Conservation (phyloP, 805 yeast genomes). For the Yarrowia phangngaensis region DNA sequence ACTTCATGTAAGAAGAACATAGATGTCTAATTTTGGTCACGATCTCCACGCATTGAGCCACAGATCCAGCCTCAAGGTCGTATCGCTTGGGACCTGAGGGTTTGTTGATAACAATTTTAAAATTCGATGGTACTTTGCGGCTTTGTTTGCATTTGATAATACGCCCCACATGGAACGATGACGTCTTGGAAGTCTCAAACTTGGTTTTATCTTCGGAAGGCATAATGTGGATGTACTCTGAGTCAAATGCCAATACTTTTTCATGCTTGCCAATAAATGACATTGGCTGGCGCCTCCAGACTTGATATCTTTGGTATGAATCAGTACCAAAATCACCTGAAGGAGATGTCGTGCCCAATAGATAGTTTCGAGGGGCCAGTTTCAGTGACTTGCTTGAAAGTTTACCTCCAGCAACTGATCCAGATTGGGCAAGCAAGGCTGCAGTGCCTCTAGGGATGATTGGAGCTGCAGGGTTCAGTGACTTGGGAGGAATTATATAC, state of each 20-base stretch:
- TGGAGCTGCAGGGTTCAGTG: conserved; percentile 37
- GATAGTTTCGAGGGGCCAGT: not conserved
- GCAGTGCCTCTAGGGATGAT: conserved; percentile 31
- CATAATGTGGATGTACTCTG: conserved; percentile 84
- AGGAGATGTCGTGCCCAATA: conserved; percentile 11
- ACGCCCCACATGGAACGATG: conserved; percentile 80
- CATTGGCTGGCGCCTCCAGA: conserved; percentile 84
- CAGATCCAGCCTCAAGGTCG: conserved; percentile 72
- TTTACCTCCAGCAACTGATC: conserved; percentile 18
- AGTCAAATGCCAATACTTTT: conserved; percentile 81
- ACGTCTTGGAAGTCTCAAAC: conserved; percentile 73
- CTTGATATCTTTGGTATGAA: conserved; percentile 77
- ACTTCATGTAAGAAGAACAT: conserved; percentile 13
- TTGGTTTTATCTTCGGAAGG: conserved; percentile 77
- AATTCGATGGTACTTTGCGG: conserved; percentile 67
- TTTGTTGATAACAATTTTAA: conserved; percentile 74
- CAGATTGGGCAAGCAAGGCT: conserved; percentile 16
- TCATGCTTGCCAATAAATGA: conserved; percentile 77
- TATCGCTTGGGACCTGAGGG: conserved; percentile 71
- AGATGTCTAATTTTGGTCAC: conserved; percentile 55
- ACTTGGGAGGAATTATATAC: conserved; percentile 34
- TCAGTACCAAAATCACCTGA: conserved; percentile 38
- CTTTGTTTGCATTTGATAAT: conserved; percentile 72
- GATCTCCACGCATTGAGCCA: conserved; percentile 64
- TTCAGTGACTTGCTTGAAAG: conserved; percentile 16